These are phyloP conservation scores for Monosporozyma yasuniensis DNA, from an alignment of 805 yeast genomes.

Conservation along the genomic window DNA sequence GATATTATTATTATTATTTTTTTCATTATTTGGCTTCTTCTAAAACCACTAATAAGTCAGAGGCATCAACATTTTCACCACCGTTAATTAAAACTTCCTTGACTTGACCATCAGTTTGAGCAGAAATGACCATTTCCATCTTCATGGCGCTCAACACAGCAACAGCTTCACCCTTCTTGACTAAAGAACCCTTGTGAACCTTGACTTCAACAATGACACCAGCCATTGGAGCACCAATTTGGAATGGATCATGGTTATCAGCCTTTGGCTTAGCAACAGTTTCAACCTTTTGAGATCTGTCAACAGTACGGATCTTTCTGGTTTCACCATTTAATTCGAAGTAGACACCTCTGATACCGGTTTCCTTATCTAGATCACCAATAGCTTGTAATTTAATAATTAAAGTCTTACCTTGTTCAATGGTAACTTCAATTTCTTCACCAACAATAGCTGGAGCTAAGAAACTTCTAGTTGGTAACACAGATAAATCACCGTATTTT, in stretches of 20 bases:
- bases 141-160: conserved; percentile 96
- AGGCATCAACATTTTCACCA: conserved; percentile 93
- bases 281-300: conserved; percentile 79
- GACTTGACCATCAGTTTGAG: conserved; percentile 81
- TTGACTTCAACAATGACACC: conserved; percentile 96
- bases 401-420: conserved; percentile 90
- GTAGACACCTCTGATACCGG: conserved; percentile 93
- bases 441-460: conserved; percentile 78
- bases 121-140: conserved; percentile 98
- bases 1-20: too few species aligned
- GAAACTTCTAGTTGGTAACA: conserved; percentile 87
- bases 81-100: conserved; percentile 70
- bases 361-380: conserved; percentile 75
- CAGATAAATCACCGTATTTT: conserved; percentile 85
- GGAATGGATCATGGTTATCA: conserved; percentile 74
- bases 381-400: conserved; percentile 87
- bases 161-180: conserved; percentile 92
- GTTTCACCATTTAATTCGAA: conserved; percentile 97
- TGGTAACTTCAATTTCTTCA: conserved; percentile 81
- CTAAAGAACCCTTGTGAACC: conserved; percentile 77
- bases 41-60: conserved; percentile 69
- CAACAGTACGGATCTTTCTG: conserved; percentile 89
- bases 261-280: conserved; percentile 86
- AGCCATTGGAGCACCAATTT: conserved; percentile 98
- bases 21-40: conserved; percentile 21